Evolutionary conservation across 352 stramenopile genomes (phyloP).

Genomic region (Phytopythium boreale): DNA sequence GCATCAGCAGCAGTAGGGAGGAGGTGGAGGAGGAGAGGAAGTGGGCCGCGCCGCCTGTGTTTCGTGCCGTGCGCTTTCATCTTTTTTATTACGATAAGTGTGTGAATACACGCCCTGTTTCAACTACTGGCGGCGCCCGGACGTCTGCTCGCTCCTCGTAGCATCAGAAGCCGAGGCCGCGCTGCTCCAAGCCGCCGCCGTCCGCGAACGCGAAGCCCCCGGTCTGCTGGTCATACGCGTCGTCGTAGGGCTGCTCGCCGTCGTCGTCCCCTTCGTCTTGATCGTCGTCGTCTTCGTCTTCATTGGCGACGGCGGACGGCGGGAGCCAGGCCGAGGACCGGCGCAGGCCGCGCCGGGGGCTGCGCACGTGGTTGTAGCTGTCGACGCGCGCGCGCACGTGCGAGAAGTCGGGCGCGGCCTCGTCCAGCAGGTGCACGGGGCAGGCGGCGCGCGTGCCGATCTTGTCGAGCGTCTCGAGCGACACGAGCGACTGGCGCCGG

Average conservation of each 20-base stretch:
- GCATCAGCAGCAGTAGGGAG: not conserved
- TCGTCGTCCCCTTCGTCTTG: not conserved
- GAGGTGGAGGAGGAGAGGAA: not conserved
- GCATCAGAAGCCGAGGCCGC: not conserved
- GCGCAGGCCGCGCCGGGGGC: conserved; percentile 40
- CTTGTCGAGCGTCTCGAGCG: conserved; percentile 70
- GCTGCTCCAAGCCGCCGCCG: not conserved
- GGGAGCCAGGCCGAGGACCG: conserved; percentile 56
- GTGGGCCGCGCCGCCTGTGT: not conserved
- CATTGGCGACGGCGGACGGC: conserved; percentile 13
- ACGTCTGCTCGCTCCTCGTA: not conserved
- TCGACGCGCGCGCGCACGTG: conserved; percentile 48
- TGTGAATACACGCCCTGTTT: conserved; percentile 4
- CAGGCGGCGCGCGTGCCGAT: conserved; percentile 71
- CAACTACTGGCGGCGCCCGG: not conserved
- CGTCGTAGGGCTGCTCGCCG: conserved; percentile 8
- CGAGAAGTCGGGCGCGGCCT: conserved; percentile 55
- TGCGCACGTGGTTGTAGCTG: conserved; percentile 56
- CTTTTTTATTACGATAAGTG: conserved; percentile 1
- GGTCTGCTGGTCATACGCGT: not conserved
- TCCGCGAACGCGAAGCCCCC: not conserved
- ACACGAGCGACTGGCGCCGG: conserved; percentile 43
- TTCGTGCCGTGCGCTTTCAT: not conserved
- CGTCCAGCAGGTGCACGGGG: conserved; percentile 61
- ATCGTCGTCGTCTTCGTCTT: conserved; percentile 4